phyloP scores from a whole-genome alignment of 2,329 filamentous ascomycete genomes.

The Ascochyta viciae-villosae region DNA sequence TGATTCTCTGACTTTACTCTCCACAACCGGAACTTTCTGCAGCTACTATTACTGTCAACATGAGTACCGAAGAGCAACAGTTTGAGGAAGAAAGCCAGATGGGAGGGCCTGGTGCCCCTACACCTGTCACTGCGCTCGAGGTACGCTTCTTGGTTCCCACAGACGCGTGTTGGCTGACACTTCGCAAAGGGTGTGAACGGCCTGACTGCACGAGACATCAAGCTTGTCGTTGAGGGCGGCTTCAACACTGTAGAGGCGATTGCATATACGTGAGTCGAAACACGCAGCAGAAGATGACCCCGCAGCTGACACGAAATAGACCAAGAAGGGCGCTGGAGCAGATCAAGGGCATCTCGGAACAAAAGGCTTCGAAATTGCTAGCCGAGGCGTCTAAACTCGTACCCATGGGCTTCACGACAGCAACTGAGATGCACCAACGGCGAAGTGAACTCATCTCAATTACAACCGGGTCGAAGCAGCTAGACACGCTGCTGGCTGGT shows the following conservation, averaged over 20 bases:
- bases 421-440: slow-evolving; percentile 97
- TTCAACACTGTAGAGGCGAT: slow-evolving; percentile 96
- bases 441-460: slow-evolving; percentile 97
- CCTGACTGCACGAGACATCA: slow-evolving; percentile 93
- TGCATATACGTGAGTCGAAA: slow-evolving; percentile 78
- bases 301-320: slow-evolving; percentile 50
- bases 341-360: slow-evolving; percentile 97
- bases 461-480: slow-evolving; percentile 95
- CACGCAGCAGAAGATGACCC: background rate
- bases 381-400: slow-evolving; percentile 96
- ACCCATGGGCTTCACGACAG: slow-evolving; percentile 98
- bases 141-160: slow-evolving; percentile 58
- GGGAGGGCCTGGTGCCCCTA: slow-evolving; percentile 90
- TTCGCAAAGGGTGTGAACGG: slow-evolving; percentile 78
- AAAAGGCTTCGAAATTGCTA: slow-evolving; percentile 91
- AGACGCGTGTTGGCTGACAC: slow-evolving; percentile 17
- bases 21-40: background rate
- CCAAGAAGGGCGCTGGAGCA: slow-evolving; percentile 81
- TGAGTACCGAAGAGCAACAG: slow-evolving; percentile 67
- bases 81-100: slow-evolving; percentile 71
- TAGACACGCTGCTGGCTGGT: slow-evolving; percentile 92
- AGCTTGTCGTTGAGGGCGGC: slow-evolving; percentile 87
- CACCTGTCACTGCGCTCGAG: slow-evolving; percentile 84
- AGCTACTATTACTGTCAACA: slow-evolving; percentile 28
- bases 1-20: background rate